Percentiles rank a stretch among this genome's conserved stretches.
Evolutionary conservation across 1,284 basidiomycete genomes (phyloP).

Genomic region (Inonotus obliquus): DNA sequence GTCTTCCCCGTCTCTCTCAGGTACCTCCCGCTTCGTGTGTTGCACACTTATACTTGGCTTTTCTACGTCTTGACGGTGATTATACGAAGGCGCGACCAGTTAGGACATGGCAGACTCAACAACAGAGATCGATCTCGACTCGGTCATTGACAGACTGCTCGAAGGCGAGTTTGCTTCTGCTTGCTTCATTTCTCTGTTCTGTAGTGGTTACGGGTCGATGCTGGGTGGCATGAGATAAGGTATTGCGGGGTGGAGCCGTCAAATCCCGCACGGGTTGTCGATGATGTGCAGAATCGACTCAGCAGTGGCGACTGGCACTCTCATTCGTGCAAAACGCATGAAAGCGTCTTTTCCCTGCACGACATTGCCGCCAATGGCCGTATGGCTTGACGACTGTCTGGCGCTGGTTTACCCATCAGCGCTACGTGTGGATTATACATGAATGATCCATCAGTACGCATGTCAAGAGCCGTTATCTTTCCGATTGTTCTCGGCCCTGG

Average conservation of each 20-base stretch:
- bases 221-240: background rate
- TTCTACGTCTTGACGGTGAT: background rate
- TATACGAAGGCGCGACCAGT: constrained; percentile 7
- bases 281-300: background rate
- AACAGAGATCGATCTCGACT: constrained; percentile 95
- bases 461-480: background rate
- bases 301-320: background rate
- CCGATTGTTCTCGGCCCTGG: background rate
- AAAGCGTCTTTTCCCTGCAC: background rate
- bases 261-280: background rate
- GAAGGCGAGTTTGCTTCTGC: constrained; percentile 72
- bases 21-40: background rate
- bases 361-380: background rate
- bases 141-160: constrained; percentile 93
- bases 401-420: background rate
- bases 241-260: background rate
- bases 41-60: background rate
- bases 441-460: background rate
- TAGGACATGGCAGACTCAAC: constrained; percentile 53
- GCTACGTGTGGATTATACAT: background rate
- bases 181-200: background rate
- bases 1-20: background rate
- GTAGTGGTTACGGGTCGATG: background rate
- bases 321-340: background rate
- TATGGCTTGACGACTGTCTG: constrained; percentile 4